Base-by-base conservation (phyloP, 345 rosid species). In the Rhodamnia rubescens region DNA sequence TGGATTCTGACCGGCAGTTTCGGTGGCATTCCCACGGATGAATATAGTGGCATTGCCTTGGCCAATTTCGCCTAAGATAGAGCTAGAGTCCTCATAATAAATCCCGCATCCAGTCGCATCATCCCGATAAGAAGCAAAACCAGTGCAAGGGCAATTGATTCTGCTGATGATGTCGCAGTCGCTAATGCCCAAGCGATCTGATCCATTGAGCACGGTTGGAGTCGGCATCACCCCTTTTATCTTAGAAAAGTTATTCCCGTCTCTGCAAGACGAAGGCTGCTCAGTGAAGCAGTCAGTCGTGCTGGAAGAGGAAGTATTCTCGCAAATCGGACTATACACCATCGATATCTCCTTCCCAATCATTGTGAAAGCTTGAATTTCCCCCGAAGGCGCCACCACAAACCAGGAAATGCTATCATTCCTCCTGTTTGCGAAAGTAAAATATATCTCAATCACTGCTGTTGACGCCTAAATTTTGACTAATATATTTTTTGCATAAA, bases 81-180 rank as follows among this genome's bases (percentile, higher is more conserved):
- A 42, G 5, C 49, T 47, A 36, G n/a, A 42, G 1, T 32, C 83
- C 12, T 55, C 81, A 3, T 74, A 86, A 74, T 53, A 56, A 32
- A 83, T 55, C 75, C 9, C 5, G 24, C 85, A 86, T 53, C 83
- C 78, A 36, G 49, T 42, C 18, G 40, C 85, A 14, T 74, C 80
- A 4, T 74, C 74, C 9, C 49, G 47, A 32, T 47, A 69, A 40
- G 88, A 27, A 52, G 88, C 4, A 83, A 83, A 86, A 49, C 44
- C 85, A 74, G 5, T 14, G 49, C 88, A 83, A 44, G 83, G 54
- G 78, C 88, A 86, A 83, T 86, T 74, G 74, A 47, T 75, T 32
- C 85, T 83, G 83, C 85, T 83, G 26, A 69, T 44, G 24, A 86
- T 10, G 12, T 83, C 85, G 29, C 88, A 86, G 64, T 83, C 85